A percentile compares a stretch with the other conserved stretches of the same genome.
Conservation (phyloP, 1,284 basidiomycete species). For the Marasmius tenuissimus region DNA sequence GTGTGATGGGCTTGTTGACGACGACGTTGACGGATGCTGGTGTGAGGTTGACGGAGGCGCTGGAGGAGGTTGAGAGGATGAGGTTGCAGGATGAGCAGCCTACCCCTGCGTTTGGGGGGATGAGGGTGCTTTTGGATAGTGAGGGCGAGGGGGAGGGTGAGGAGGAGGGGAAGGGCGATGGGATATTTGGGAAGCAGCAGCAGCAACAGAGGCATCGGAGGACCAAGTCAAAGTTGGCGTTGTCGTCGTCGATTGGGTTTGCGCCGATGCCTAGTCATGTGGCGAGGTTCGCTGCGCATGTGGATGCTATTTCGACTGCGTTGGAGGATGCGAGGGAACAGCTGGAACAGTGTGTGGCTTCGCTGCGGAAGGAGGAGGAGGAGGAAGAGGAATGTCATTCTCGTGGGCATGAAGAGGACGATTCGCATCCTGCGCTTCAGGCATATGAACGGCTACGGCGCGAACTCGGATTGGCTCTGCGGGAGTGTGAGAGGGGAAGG, state of each 20-base stretch:
- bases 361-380: slow-evolving; percentile 43
- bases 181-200: background rate
- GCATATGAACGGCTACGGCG: slow-evolving; percentile 12
- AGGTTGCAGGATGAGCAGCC: slow-evolving; percentile 47
- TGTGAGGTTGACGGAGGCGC: slow-evolving; percentile 55
- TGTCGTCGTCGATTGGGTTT: slow-evolving; percentile 47
- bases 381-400: background rate
- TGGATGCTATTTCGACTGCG: slow-evolving; percentile 64
- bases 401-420: slow-evolving; percentile 13
- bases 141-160: background rate
- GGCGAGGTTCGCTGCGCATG: slow-evolving; percentile 66
- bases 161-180: background rate
- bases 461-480: slow-evolving; percentile 11
- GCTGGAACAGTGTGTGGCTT: slow-evolving; percentile 56
- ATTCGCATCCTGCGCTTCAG: slow-evolving; percentile 50
- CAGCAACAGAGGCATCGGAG: slow-evolving; percentile 3
- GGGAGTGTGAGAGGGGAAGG: slow-evolving; percentile 72
- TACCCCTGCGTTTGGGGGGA: slow-evolving; percentile 30
- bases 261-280: slow-evolving; percentile 70
- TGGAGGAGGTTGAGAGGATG: slow-evolving; percentile 55
- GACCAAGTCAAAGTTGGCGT: slow-evolving; percentile 12
- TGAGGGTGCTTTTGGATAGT: background rate
- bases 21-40: slow-evolving; percentile 65
- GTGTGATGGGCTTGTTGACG: slow-evolving; percentile 66
- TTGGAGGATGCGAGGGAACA: slow-evolving; percentile 67